Conservation (phyloP, 2,329 filamentous ascomycete genomes). For the Fusarium clavum region DNA sequence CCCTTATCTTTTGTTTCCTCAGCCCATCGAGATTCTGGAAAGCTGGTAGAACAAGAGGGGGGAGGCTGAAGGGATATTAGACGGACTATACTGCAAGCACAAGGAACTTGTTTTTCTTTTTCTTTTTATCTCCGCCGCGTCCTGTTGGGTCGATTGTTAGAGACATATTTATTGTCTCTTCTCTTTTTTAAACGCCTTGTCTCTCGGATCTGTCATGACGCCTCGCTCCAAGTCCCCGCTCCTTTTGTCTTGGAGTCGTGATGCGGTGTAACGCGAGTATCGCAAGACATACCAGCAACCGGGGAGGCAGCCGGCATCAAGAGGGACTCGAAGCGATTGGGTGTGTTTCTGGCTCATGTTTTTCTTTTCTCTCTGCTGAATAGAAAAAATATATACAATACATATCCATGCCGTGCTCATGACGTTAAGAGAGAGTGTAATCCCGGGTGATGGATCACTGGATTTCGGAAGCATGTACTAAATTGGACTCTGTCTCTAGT, state of each 20-base stretch:
- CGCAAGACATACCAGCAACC: slow-evolving; percentile 22
- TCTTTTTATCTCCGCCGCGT: neutral
- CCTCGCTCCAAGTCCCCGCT: slow-evolving; percentile 21
- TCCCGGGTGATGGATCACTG: neutral
- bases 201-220: slow-evolving; percentile 21
- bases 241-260: slow-evolving; percentile 22
- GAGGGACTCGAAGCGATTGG: slow-evolving; percentile 23
- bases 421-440: slow-evolving; percentile 1
- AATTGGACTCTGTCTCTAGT: slow-evolving; percentile 4
- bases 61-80: neutral
- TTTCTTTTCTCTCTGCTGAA: neutral
- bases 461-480: slow-evolving; percentile 12
- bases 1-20: slow-evolving; percentile 14
- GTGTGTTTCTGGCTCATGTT: slow-evolving; percentile 5
- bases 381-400: neutral
- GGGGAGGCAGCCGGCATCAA: slow-evolving; percentile 30
- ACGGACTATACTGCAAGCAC: neutral
- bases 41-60: slow-evolving; percentile 11
- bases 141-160: neutral
- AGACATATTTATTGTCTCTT: neutral
- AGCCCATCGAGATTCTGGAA: slow-evolving; percentile 18
- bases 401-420: slow-evolving; percentile 9
- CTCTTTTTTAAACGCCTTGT: slow-evolving; percentile 25
- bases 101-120: neutral
- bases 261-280: slow-evolving; percentile 12